Evolutionary conservation across 352 stramenopile genomes (phyloP), one percentile per base, ranked within the genome.

Genomic region (Phytophthora hybrid): DNA sequence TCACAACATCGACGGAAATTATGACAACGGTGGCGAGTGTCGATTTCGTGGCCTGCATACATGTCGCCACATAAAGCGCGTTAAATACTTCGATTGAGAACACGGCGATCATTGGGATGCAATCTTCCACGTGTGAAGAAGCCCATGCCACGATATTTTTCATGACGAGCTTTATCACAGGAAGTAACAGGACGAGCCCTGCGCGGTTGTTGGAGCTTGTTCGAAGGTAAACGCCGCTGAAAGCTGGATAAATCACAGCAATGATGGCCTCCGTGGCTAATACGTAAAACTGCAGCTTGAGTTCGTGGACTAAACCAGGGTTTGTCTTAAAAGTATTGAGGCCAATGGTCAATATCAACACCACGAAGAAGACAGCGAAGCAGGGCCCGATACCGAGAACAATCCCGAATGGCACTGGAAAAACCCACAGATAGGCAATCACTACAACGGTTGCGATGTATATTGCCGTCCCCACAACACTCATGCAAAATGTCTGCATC

Each of bases 351-450:
- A 69, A 26, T 16, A 63, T 19, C 8, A 77, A 56, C 2, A 59
- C 66, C 2, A 61, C 23, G 19, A 74, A 4, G 19, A 69, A 76
- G 16, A 73, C 29, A 23, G 31, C 13, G 10, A 68, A 64, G 23
- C 53, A 65, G 21, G 73, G 73, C 3, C 23, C 59, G 23, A 71
- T 65, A 8, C 68, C 59, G 9, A 79, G 5, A 44, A 73, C 59
- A 49, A 74, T 69, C 41, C 64, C 59, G 58, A 87, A 87, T 7
- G 81, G 81, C 11, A 85, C 71, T 1, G 75, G 79, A 21, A 83
- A 83, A 3, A 71, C 59, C 77, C 81, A 84, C 2, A 59, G 23
- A 11, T 19, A 63, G 18, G 68, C 66, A 14, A 84, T 47, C 6
- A 44, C 18, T 1, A 84, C 9, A 5, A 69, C 59, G 2, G 62